Base-by-base conservation (phyloP, 305 asterid species). In the Rubia tinctorum region DNA sequence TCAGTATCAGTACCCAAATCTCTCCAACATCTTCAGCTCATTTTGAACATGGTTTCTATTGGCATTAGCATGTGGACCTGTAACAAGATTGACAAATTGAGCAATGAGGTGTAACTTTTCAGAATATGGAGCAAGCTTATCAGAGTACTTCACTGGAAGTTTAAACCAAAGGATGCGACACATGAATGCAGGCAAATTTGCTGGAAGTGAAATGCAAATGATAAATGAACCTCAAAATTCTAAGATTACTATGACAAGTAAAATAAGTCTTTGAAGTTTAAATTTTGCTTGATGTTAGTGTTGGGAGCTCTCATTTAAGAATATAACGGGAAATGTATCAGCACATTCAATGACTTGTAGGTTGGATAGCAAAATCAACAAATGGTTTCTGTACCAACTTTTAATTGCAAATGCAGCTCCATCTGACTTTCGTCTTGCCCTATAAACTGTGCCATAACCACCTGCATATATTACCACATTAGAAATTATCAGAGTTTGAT, bases 401-500 rank as follows among this genome's bases (percentile, higher is more conserved):
- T 94, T 94, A 77, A 94, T 88, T 69, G 99, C 99, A 86, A 90
- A 89, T 73, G 84, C 83, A 42, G 74, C 79, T 69, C 95, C 99
- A 77, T 94, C 97, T 49, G 79, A 73, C 84, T 90, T 94, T 80
- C 98, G 86, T 84, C 80, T 89, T 76, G 95, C 97, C 83, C 89
- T 84, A 84, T 89, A 94, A 78, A 94, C 99, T 49, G 97, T 94
- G 73, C 99, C 98, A 82, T 92, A 94, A 73, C 99, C 99, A 80
- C 99, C 99, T 94, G 91, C 85, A 79, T 23, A 70, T 73, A 80
- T 74, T 43, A 61, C 72, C 74, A 74, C 71, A 64, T 76, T 62
- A 71, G 76, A 71, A 75, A 44, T 43, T n/a, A 68, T 67, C 64
- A 79, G 58, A 73, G 75, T 22, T 59, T 18, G 64, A 64, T 53